Evolutionary conservation across 768 basidiomycete species (phyloP), one percentile per base, ranked within the genome.

Genomic region (Auriculariales sp.): DNA sequence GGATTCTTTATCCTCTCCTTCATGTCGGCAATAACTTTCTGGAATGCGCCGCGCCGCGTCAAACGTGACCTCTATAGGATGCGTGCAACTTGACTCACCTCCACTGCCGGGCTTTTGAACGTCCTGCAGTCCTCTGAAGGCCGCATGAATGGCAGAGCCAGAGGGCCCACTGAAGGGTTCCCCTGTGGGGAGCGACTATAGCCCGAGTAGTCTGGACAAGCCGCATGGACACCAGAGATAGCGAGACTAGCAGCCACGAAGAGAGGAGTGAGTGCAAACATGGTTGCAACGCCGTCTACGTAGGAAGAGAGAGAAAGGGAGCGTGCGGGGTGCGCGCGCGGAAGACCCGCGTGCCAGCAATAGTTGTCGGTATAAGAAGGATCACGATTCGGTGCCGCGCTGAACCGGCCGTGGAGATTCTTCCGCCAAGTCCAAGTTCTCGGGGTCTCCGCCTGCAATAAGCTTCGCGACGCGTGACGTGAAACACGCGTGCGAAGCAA

Each of bases 21-120:
- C 81, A 85, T 81, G 61, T 87, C 81, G n/a, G 54, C 56, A 28
- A 87, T 81, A 27, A 86, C 82, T 71, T 75, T 71, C 83, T 86
- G 53, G n/a, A n/a, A 44, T 3, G 45, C 10, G 25, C 33, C 27
- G 34, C 33, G 29, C 12, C 22, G 29, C 24, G 48, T 46, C 48
- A 47, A 24, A 27, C 28, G 15, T 19, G 24, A 22, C 17, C 15
- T 29, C 9, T 15, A 39, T 12, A 27, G 28, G 9, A 14, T 25
- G 46, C 7, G 12, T 9, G 14, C 24, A 15, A 27, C 3, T 36
- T n/a, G 17, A 12, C 49, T 29, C 59, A 81, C 84, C 70, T 87
- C 83, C 27, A 87, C 85, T 17, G 78, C 73, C 24, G 76, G 70
- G 57, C 81, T 84, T 51, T 78, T 81, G 65, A 85, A 88, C 0